Evolutionary conservation across 164 flowering plant genomes (phyloP).

Genomic region (Piper longum): DNA sequence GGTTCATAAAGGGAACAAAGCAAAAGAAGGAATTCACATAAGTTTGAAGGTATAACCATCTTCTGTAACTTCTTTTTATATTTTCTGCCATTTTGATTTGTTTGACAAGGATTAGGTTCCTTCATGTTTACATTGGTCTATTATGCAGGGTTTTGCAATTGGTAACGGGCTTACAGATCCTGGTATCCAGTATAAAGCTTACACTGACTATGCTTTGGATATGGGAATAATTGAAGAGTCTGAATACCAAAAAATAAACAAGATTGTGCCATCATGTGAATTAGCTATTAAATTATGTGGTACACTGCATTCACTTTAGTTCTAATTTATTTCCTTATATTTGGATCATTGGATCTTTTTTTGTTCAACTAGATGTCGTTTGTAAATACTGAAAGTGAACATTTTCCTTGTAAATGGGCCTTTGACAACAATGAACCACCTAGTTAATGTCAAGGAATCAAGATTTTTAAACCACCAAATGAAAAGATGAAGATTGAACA

Average conservation of each 20-base stretch:
- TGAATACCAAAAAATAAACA: conserved; percentile 28
- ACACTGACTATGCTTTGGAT: conserved; percentile 57
- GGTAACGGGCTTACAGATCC: conserved; percentile 82
- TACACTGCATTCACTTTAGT: conserved; percentile 6
- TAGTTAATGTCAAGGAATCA: too few species aligned
- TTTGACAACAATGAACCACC: too few species aligned
- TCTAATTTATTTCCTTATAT: too few species aligned
- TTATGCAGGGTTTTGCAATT: conserved; percentile 67
- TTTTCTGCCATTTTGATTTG: neutral
- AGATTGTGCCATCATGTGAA: conserved; percentile 33
- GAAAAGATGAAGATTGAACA: too few species aligned
- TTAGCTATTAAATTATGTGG: conserved; percentile 43
- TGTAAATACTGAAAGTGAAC: neutral
- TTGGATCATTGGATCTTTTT: neutral
- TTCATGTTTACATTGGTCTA: conserved; percentile 1
- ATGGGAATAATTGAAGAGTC: conserved; percentile 37
- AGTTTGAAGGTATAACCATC: conserved; percentile 44
- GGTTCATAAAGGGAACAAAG: conserved; percentile 64
- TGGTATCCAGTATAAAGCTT: conserved; percentile 58
- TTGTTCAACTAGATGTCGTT: neutral
- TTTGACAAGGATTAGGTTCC: neutral
- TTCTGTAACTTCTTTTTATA: neutral
- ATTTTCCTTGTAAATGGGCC: too few species aligned
- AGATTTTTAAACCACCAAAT: too few species aligned
- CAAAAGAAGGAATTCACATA: conserved; percentile 56